Evolutionary conservation across 352 stramenopile genomes (phyloP).

Genomic region (Globisporangium paroecandrum): DNA sequence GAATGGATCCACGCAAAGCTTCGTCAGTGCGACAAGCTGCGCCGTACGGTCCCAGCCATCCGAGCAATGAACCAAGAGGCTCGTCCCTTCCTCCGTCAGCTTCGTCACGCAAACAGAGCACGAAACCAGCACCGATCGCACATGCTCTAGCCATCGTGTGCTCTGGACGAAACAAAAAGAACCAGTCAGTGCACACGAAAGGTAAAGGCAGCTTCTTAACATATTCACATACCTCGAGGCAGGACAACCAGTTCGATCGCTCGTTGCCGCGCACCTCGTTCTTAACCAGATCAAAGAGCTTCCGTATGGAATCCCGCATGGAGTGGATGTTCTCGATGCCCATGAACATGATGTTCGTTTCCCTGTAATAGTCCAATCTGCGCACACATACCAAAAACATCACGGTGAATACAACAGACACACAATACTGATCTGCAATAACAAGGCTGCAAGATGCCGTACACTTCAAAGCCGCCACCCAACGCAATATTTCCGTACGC

Average conservation of each 20-base stretch:
- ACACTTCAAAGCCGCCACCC: conserved; percentile 85
- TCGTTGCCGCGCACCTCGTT: conserved; percentile 79
- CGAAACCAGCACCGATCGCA: conserved; percentile 77
- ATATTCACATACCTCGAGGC: conserved; percentile 48
- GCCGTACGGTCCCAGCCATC: conserved; percentile 99
- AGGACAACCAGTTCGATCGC: conserved; percentile 75
- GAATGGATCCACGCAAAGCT: conserved; percentile 97
- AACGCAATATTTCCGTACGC: conserved; percentile 81
- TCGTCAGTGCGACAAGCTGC: conserved; percentile 93
- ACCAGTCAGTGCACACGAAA: background rate
- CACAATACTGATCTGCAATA: background rate
- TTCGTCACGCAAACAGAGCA: conserved; percentile 92
- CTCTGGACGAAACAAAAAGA: conserved; percentile 29
- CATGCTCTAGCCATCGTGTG: conserved; percentile 79
- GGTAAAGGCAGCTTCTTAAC: background rate
- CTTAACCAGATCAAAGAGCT: conserved; percentile 83
- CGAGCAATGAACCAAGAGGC: conserved; percentile 97
- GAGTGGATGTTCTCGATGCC: conserved; percentile 93
- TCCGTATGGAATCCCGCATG: conserved; percentile 83
- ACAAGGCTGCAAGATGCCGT: conserved; percentile 16
- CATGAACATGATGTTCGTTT: conserved; percentile 79
- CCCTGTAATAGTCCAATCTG: conserved; percentile 77
- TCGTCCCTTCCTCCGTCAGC: conserved; percentile 81
- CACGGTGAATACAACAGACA: conserved; percentile 10
- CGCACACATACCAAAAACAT: conserved; percentile 12